Base-by-base conservation (phyloP, 148 eudicot species). In the Heliamphora exappendiculata region DNA sequence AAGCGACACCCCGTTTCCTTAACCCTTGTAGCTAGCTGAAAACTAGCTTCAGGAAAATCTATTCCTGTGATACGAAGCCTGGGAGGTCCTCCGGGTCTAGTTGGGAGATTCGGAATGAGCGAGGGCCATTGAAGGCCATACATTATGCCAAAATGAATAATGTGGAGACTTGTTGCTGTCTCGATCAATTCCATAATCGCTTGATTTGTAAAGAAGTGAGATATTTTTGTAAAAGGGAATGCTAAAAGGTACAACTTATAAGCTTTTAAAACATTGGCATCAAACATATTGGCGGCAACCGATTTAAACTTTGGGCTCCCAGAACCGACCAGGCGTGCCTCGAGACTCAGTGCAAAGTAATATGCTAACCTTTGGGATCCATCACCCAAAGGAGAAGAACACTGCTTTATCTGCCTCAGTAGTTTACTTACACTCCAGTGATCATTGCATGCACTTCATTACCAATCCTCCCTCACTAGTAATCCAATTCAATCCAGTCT, bases 291-390 rank as follows among this genome's bases (percentile, higher is more conserved):
- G 72, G 77, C 73, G 57, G 39, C 33, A 73, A 50, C 73, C 79
- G 67, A 11, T 44, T 24, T 59, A 72, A 67, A 45, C 65, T 31
- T 10, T 73, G 8, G 50, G 58, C 62, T 66, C 24, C 83, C 82
- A 50, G 64, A 79, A 9, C 91, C 91, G 22, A 71, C 76, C 36
- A 88, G 78, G 7, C 89, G 90, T 20, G 90, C 89, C 79, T 89
- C 89, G 17, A 89, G 85, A 1, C 85, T 87, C 60, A 84, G 80
- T 1, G 90, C 89, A 63, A 89, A 87, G 79, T 85, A 84, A 76
- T 89, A 89, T 1, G 90, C 86, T 31, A 89, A 70, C 44, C 92
- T 80, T 73, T 89, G 90, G 20, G 82, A 73, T 64, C 83, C 82
- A 75, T 84, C 79, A 0, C 92, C 92, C 14, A 29, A 57, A 16